Evolutionary conservation across 148 eudicot species (phyloP), one percentile per base, ranked within the genome.

Genomic region (Polygonum maritimum): DNA sequence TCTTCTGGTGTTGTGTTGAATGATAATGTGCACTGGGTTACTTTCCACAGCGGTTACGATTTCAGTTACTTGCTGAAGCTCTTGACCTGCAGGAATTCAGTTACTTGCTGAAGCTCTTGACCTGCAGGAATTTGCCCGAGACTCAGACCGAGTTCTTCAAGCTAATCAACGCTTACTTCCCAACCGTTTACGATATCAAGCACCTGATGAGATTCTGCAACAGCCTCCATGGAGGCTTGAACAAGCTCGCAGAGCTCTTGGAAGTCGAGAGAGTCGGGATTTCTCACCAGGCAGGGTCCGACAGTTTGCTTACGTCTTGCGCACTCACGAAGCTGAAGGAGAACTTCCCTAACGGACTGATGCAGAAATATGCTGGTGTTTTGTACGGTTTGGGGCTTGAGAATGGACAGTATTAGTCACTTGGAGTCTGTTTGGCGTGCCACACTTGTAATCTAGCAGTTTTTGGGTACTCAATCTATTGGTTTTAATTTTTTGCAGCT

Each of bases 241-340:
- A 85, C 80, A 87, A 87, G 85, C 84, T 87, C 14, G 90, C 88
- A 0, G 87, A 87, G 80, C 73, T 87, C 22, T 79, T 87, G 85
- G 90, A 83, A 36, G 88, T 87, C 10, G 90, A 87, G 82, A 83
- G 88, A 52, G 76, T 87, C 7, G 90, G 90, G 47, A 67, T 85
- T 41, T 80, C 82, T 21, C 90, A 87, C 63, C 88, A 87, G 76
- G 90, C 90, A 0, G 90, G 90, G 33, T 83, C 90, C 1, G 90
- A 87, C 83, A 85, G 90, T 75, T 79, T 87, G 88, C 88, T 87
- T 57, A 87, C 90, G 4, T 76, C 85, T n/a, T 87, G 85, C 76
- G 83, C 87, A 3, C 85, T 85, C 78, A 82, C 83, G 84, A 88
- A 86, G 82, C 80, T 88, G 79, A 84, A 81, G 77, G 88, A 87